A percentile compares a stretch with the other conserved stretches of the same genome.
Evolutionary conservation across 2,329 filamentous ascomycete species (phyloP).

Genomic region (Cucurbitaria berberidis): DNA sequence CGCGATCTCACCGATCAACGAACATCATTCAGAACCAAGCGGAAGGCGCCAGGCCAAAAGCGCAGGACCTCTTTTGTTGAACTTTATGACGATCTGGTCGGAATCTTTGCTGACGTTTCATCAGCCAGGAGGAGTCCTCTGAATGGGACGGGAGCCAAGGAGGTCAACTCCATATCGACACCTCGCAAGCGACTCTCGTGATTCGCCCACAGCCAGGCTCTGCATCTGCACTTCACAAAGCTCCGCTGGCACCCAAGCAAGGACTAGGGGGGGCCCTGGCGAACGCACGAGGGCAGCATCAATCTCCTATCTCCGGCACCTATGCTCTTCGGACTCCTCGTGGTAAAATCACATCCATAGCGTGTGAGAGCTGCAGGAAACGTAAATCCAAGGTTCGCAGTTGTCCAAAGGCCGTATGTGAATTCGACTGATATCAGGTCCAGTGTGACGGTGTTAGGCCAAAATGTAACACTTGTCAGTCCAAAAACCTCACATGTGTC

Average conservation of each 20-base stretch:
- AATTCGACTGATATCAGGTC: constrained; percentile 14
- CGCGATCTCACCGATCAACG: constrained; percentile 19
- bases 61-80: constrained; percentile 7
- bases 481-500: constrained; percentile 46
- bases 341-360: constrained; percentile 50
- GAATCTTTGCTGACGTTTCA: constrained; percentile 32
- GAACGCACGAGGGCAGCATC: constrained; percentile 40
- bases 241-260: constrained; percentile 47
- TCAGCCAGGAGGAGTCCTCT: constrained; percentile 38
- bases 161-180: constrained; percentile 39
- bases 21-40: neutral
- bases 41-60: neutral
- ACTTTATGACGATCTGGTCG: constrained; percentile 6
- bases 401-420: neutral
- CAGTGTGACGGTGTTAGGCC: constrained; percentile 48
- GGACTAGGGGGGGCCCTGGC: constrained; percentile 40
- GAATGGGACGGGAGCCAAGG: constrained; percentile 39
- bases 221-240: constrained; percentile 37
- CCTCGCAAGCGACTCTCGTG: constrained; percentile 33
- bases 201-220: constrained; percentile 39
- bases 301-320: constrained; percentile 46
- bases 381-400: constrained; percentile 47
- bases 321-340: constrained; percentile 46
- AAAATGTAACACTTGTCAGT: constrained; percentile 49
- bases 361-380: constrained; percentile 49